phyloP scores from a whole-genome alignment of 2,329 filamentous ascomycete genomes.

The Mycosphaerella sp. region DNA sequence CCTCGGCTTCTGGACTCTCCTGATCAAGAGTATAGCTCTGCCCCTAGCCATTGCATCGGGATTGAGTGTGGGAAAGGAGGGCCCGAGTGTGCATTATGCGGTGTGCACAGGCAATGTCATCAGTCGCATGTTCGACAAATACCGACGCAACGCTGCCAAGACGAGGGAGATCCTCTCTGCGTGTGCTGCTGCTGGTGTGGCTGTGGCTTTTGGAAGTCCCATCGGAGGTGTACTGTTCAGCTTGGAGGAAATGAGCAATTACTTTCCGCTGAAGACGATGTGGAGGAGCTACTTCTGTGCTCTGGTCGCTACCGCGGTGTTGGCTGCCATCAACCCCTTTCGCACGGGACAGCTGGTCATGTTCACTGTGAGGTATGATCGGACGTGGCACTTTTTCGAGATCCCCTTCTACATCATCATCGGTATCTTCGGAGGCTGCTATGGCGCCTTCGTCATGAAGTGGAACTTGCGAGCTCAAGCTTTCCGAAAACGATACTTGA shows the following conservation, averaged over 20 bases:
- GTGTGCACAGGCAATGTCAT: slow-evolving; percentile 98
- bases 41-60: slow-evolving; percentile 91
- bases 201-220: slow-evolving; percentile 92
- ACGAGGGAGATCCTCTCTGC: slow-evolving; percentile 92
- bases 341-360: slow-evolving; percentile 96
- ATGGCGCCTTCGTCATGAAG: slow-evolving; percentile 95
- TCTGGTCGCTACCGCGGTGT: slow-evolving; percentile 82
- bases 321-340: slow-evolving; percentile 96
- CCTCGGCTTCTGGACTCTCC: slow-evolving; percentile 78
- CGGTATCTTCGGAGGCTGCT: slow-evolving; percentile 87
- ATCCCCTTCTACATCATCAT: slow-evolving; percentile 86
- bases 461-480: slow-evolving; percentile 89
- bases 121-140: slow-evolving; percentile 86
- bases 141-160: slow-evolving; percentile 84
- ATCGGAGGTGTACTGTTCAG: slow-evolving; percentile 97
- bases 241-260: slow-evolving; percentile 92
- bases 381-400: slow-evolving; percentile 97
- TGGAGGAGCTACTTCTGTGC: slow-evolving; percentile 99
- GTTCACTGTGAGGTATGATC: slow-evolving; percentile 96
- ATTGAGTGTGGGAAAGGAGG: slow-evolving; percentile 92
- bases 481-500: slow-evolving; percentile 88
- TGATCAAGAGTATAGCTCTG: slow-evolving; percentile 89
- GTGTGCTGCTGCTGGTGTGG: slow-evolving; percentile 89
- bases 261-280: slow-evolving; percentile 94
- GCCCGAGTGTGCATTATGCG: slow-evolving; percentile 97